Conservation (phyloP, 2,329 filamentous ascomycete species). For the Calonectria pteridis region DNA sequence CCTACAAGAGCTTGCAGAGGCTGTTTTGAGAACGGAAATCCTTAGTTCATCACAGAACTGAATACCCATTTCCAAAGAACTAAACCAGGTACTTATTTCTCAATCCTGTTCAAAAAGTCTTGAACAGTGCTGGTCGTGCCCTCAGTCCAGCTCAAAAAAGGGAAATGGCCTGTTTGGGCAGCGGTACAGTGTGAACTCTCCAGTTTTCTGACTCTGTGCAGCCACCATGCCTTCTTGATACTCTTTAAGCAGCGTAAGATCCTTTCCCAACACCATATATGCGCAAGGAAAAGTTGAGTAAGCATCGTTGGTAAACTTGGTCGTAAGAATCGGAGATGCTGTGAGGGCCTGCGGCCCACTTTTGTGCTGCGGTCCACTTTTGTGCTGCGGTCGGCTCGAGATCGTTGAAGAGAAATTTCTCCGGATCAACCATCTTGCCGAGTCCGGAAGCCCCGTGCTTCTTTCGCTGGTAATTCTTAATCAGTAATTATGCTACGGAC, state of each 20-base stretch:
- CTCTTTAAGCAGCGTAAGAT: neutral
- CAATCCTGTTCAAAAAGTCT: neutral
- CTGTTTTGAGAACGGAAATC: no score
- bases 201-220: neutral
- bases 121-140: neutral
- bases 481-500: neutral
- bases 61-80: no score
- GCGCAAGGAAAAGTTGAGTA: neutral
- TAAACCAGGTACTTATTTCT: neutral
- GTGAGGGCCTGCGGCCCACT: neutral
- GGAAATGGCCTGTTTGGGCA: neutral
- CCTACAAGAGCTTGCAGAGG: no score
- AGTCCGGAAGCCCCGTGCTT: neutral
- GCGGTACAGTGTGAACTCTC: neutral
- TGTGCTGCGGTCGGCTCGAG: neutral
- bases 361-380: neutral
- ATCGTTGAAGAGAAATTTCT: neutral
- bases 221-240: neutral
- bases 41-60: no score
- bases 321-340: neutral
- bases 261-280: neutral
- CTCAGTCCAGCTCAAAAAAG: neutral
- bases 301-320: neutral
- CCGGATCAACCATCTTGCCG: neutral
- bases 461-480: neutral